These are phyloP conservation scores for Mycena latifolia DNA, from an alignment of 768 basidiomycete genomes.

Conservation along the genomic window DNA sequence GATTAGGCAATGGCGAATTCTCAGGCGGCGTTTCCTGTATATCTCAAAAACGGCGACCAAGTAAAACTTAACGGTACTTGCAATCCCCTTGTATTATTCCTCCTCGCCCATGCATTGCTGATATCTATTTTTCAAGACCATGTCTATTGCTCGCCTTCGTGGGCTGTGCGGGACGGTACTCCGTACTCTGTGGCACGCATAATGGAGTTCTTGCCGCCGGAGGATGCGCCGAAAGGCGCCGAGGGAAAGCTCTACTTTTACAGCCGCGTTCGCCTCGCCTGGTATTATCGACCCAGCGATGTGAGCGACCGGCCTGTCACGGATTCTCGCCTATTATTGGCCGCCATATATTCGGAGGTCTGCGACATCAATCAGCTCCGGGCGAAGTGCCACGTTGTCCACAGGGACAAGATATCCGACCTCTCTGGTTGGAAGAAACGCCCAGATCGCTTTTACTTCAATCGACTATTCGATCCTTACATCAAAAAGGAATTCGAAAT, in stretches of 20 bases:
- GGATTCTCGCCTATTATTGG: constrained; percentile 92
- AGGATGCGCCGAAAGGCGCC: constrained; percentile 74
- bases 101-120: constrained; percentile 34
- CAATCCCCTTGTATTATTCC: constrained; percentile 42
- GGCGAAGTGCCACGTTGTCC: constrained; percentile 92
- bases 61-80: constrained; percentile 89
- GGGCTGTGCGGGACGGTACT: constrained; percentile 92
- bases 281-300: constrained; percentile 98
- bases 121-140: constrained; percentile 72
- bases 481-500: constrained; percentile 99
- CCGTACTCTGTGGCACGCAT: constrained; percentile 97
- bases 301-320: constrained; percentile 92
- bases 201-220: constrained; percentile 94
- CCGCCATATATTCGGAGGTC: constrained; percentile 96
- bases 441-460: constrained; percentile 97
- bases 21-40: constrained; percentile 50
- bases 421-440: constrained; percentile 94
- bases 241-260: constrained; percentile 77
- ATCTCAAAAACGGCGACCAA: constrained; percentile 85
- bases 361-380: constrained; percentile 96
- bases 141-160: constrained; percentile 95
- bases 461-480: constrained; percentile 95
- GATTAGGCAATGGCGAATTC: constrained; percentile 28
- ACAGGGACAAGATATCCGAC: constrained; percentile 96
- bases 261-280: constrained; percentile 90